These are phyloP conservation scores for Dipodascus geniculatus DNA, from an alignment of 805 yeast species.

Conservation along the genomic window DNA sequence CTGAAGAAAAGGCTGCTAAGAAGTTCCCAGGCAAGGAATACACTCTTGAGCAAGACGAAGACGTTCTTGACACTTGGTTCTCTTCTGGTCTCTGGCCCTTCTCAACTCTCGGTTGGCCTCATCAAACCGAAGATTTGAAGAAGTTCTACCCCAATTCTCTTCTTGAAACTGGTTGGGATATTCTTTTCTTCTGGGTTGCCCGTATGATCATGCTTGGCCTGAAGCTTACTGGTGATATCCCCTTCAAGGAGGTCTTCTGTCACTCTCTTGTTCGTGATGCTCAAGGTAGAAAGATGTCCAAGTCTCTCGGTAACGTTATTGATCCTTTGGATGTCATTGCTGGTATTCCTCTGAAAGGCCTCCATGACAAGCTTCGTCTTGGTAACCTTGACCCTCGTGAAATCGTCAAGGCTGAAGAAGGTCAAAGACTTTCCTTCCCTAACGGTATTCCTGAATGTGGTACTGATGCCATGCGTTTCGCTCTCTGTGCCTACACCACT, in stretches of 20 bases:
- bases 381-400: slow-evolving; percentile 91
- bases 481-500: slow-evolving; percentile 94
- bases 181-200: slow-evolving; percentile 96
- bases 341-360: slow-evolving; percentile 70
- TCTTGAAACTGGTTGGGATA: slow-evolving; percentile 99
- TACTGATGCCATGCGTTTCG: slow-evolving; percentile 96
- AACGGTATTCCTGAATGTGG: slow-evolving; percentile 99
- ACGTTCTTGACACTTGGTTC: slow-evolving; percentile 97
- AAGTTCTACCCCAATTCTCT: slow-evolving; percentile 81
- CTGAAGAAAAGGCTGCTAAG: slow-evolving; percentile 63
- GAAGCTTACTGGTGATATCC: slow-evolving; percentile 81
- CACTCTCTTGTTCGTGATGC: slow-evolving; percentile 98
- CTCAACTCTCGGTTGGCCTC: slow-evolving; percentile 95
- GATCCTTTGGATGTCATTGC: slow-evolving; percentile 91
- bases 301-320: slow-evolving; percentile 90
- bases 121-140: slow-evolving; percentile 56
- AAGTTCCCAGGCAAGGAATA: slow-evolving; percentile 62
- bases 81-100: slow-evolving; percentile 98
- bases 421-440: slow-evolving; percentile 85
- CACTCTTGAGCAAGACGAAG: slow-evolving; percentile 89
- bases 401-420: slow-evolving; percentile 72
- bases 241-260: slow-evolving; percentile 94
- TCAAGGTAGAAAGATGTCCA: slow-evolving; percentile 98
- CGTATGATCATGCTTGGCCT: slow-evolving; percentile 90
- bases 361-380: slow-evolving; percentile 60